Percentiles rank a stretch among this genome's conserved stretches.
phyloP scores from a whole-genome alignment of 2,329 filamentous ascomycete species.

The Salinomyces thailandicus region DNA sequence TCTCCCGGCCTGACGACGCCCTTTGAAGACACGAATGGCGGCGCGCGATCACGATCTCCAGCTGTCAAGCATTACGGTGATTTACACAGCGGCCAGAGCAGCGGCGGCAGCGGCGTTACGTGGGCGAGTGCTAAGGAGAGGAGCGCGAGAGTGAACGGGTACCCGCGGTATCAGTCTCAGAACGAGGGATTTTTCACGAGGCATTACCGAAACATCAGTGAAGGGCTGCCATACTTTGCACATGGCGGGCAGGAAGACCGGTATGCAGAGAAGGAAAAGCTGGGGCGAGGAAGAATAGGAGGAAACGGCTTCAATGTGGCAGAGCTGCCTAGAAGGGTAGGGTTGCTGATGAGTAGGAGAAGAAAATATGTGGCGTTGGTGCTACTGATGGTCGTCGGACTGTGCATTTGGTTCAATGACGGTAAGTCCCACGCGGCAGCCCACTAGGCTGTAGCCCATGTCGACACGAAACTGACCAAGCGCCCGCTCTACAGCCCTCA shows the following conservation, averaged over 20 bases:
- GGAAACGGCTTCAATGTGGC: conserved; percentile 4
- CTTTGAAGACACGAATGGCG: conserved; percentile 29
- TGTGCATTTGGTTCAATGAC: conserved; percentile 18
- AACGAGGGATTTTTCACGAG: conserved; percentile 76
- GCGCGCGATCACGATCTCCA: conserved; percentile 16
- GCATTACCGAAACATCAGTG: conserved; percentile 71
- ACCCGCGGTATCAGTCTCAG: conserved; percentile 65
- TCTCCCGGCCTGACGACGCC: conserved; percentile 63
- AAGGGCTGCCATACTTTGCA: conserved; percentile 64
- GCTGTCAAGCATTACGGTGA: conserved; percentile 30
- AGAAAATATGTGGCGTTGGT: conserved; percentile 20
- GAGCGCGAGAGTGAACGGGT: conserved; percentile 61
- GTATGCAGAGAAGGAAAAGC: conserved; percentile 70
- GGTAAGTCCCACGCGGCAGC: conserved; percentile 17
- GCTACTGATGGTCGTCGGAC: conserved; percentile 13
- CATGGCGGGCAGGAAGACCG: conserved; percentile 33
- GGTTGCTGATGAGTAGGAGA: conserved; percentile 19
- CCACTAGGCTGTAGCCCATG: too few species aligned
- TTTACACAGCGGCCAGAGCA: conserved; percentile 37
- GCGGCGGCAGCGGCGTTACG: conserved; percentile 41
- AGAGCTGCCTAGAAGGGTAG: conserved; percentile 18
- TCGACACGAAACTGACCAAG: too few species aligned
- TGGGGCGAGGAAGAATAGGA: conserved; percentile 41
- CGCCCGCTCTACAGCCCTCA: conserved; percentile 43
- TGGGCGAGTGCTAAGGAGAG: conserved; percentile 78